phyloP scores from a whole-genome alignment of 2,329 filamentous ascomycete species.

The Aureobasidium sp. region DNA sequence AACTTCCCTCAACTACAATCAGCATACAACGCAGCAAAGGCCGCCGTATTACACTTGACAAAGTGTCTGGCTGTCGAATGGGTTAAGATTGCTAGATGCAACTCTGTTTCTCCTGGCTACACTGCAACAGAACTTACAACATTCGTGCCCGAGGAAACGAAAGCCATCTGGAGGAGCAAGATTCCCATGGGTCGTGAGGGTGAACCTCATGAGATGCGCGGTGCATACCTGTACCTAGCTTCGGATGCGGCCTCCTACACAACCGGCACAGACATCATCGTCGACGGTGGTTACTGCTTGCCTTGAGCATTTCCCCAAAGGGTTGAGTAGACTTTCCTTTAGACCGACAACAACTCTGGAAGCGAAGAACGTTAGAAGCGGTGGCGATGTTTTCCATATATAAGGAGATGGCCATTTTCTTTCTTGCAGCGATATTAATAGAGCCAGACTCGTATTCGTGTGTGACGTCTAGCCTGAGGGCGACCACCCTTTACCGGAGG shows the following conservation, averaged over 20 bases:
- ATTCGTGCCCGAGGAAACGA: conserved; percentile 57
- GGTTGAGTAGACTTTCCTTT: background rate
- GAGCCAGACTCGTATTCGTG: background rate
- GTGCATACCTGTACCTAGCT: conserved; percentile 71
- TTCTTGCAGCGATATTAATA: conserved; percentile 4
- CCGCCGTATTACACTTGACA: conserved; percentile 35
- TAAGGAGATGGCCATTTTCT: background rate
- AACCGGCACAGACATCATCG: conserved; percentile 55
- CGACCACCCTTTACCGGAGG: background rate
- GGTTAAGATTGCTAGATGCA: conserved; percentile 64
- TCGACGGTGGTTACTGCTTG: conserved; percentile 41
- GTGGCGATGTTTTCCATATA: background rate
- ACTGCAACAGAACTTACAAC: conserved; percentile 64
- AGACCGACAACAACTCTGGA: background rate
- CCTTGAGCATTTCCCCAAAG: background rate
- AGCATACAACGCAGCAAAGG: conserved; percentile 34
- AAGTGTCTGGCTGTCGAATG: conserved; percentile 68
- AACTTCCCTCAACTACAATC: conserved; percentile 69
- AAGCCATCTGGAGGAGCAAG: conserved; percentile 67
- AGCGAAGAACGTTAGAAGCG: background rate
- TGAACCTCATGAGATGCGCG: conserved; percentile 66
- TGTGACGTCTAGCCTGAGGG: background rate
- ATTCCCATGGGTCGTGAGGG: conserved; percentile 68
- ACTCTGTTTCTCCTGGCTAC: conserved; percentile 63
- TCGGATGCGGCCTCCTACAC: conserved; percentile 78